phyloP scores from a whole-genome alignment of 106 monocot species.

The Cymbidium sinense region DNA sequence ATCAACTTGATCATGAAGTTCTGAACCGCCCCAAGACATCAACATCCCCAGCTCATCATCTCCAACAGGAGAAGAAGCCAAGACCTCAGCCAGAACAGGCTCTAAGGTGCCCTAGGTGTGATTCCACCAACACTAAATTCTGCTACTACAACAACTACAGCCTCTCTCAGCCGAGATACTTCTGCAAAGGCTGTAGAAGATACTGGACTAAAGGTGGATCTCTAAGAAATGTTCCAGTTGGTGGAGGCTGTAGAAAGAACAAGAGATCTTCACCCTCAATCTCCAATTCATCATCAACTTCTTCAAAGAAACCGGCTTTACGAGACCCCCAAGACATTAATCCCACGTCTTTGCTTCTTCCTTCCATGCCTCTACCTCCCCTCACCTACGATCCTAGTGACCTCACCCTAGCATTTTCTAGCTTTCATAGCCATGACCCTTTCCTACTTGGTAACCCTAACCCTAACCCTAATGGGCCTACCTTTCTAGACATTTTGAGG shows the following conservation, averaged over 20 bases:
- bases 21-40: conserved; percentile 10
- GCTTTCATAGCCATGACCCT: conserved; percentile 20
- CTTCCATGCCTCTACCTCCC: neutral
- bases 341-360: neutral
- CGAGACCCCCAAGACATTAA: too few relatives aligned
- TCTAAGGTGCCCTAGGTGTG: conserved; percentile 55
- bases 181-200: conserved; percentile 54
- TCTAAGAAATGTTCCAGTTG: conserved; percentile 58
- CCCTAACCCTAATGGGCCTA: conserved; percentile 6
- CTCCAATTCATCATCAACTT: conserved; percentile 9
- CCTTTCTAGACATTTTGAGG: conserved; percentile 7
- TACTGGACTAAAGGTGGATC: conserved; percentile 65
- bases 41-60: conserved; percentile 11
- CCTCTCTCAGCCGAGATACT: conserved; percentile 63
- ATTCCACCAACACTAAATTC: conserved; percentile 30
- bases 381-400: conserved; percentile 33
- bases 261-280: conserved; percentile 34
- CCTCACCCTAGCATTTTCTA: conserved; percentile 35
- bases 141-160: conserved; percentile 59
- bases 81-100: conserved; percentile 39
- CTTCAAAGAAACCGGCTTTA: neutral
- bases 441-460: neutral
- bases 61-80: conserved; percentile 18
- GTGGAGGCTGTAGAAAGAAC: conserved; percentile 58
- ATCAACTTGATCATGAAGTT: conserved; percentile 29